Conservation (phyloP, 2,329 filamentous ascomycete species). For the Juglanconis sp. region DNA sequence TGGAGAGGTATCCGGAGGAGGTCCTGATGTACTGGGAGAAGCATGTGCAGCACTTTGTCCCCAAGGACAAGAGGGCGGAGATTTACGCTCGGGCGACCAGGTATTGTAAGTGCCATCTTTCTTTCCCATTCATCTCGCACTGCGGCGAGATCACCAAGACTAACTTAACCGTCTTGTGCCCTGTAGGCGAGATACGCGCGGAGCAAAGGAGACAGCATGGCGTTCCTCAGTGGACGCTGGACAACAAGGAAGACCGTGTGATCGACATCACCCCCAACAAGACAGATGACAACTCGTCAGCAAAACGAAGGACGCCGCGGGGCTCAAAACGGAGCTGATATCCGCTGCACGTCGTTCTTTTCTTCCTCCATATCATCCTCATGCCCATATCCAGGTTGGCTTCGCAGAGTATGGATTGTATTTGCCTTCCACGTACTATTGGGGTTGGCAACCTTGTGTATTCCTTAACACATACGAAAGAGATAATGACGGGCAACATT, state of each 20-base stretch:
- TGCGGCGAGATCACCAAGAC: too few species aligned
- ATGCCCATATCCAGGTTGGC: not conserved
- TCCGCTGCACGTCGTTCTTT: not conserved
- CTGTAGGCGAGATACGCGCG: slow-evolving; percentile 12
- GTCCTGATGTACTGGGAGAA: slow-evolving; percentile 18
- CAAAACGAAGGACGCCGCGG: not conserved
- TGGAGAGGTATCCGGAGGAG: slow-evolving; percentile 17
- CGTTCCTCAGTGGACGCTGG: slow-evolving; percentile 15
- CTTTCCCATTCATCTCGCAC: not conserved
- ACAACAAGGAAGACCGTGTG: slow-evolving; percentile 11
- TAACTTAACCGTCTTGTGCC: too few species aligned
- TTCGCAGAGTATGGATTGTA: not conserved
- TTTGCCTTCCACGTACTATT: not conserved
- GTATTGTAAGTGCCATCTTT: slow-evolving; percentile 1
- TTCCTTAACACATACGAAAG: not conserved
- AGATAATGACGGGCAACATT: not conserved
- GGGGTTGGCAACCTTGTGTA: not conserved
- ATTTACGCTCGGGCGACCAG: slow-evolving; percentile 10
- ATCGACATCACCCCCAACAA: slow-evolving; percentile 3
- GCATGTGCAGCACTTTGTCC: slow-evolving; percentile 14
- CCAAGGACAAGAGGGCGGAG: slow-evolving; percentile 6
- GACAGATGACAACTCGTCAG: not conserved
- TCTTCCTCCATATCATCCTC: not conserved
- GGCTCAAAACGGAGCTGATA: not conserved
- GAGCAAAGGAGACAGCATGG: slow-evolving; percentile 11